Percentiles rank a stretch among this genome's conserved stretches.
Conservation (phyloP, 192 early-diverging fungal species). For the Coemansia sp. region DNA sequence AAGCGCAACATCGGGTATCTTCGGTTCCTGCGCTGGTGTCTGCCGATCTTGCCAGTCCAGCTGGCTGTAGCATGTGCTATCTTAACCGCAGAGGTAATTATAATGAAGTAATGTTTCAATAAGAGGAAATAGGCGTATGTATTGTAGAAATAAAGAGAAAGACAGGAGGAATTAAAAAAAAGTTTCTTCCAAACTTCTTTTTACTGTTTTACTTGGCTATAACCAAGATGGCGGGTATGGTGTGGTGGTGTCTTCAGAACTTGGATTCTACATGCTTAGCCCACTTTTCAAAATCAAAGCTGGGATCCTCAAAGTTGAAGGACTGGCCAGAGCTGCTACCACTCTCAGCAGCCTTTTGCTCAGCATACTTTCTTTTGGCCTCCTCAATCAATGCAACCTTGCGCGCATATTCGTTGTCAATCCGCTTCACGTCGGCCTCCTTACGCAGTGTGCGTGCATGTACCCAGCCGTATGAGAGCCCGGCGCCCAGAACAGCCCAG, state of each 20-base stretch:
- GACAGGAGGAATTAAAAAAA: neutral
- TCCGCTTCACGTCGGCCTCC: conserved; percentile 34
- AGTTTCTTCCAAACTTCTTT: neutral
- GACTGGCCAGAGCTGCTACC: conserved; percentile 3
- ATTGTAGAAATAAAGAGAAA: conserved; percentile 1
- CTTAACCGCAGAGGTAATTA: conserved; percentile 21
- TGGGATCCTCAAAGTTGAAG: conserved; percentile 50
- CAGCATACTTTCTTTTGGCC: conserved; percentile 53
- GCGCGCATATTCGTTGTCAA: conserved; percentile 42
- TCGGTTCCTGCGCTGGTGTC: conserved; percentile 32
- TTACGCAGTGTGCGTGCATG: conserved; percentile 41
- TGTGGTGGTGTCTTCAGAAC: conserved; percentile 2
- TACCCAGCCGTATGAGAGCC: conserved; percentile 49
- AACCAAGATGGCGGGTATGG: no score
- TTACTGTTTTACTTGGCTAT: no score
- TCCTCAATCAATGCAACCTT: conserved; percentile 54
- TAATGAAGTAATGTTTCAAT: conserved; percentile 15
- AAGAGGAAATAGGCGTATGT: neutral
- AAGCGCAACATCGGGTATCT: conserved; percentile 35
- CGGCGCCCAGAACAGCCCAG: conserved; percentile 46
- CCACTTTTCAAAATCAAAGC: conserved; percentile 54
- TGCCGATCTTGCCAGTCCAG: conserved; percentile 30
- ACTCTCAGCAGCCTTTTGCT: conserved; percentile 27
- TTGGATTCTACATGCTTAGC: conserved; percentile 44
- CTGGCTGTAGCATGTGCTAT: conserved; percentile 35